Base-by-base conservation (phyloP, 2,329 filamentous ascomycete genomes). In the Atkinsonella hypoxylon region DNA sequence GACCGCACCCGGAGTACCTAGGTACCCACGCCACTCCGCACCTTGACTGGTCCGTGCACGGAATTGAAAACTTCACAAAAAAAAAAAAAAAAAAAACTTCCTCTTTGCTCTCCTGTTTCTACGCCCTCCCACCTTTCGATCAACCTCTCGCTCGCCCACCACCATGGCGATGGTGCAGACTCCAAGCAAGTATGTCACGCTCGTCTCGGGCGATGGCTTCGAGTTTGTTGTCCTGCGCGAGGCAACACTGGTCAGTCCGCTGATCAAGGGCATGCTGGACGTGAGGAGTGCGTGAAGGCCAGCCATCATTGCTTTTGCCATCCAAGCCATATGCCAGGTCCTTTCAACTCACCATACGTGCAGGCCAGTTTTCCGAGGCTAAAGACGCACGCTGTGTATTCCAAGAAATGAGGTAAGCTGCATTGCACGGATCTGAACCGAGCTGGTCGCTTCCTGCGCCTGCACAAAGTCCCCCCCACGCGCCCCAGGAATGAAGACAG, bases 151-250 rank as follows among this genome's bases (percentile, higher is more conserved):
- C 48, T 32, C 22, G 48, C 42, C 22, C 15, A 38, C 22, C 13
- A 30, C 30, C 51, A 51, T 52, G 51, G 50, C 50, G 39, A 56
- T 46, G 49, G 62, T 63, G 61, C 59, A 59, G 48, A 42, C 54
- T 11, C 56, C 56, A 34, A 79, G 77, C 67, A 82, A 87, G 61
- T 90, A 89, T 66, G 78, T 90, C 56, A 90, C 87, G 5, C 78
- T 91, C 48, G 75, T 89, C 41, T 89, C 85, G 0, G 77, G 74
- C 57, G 87, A 91, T 66, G 84, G 79, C 59, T 89, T 81, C 64
- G 85, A 89, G 70, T 90, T 87, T 63, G 79, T 87, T 55, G 75
- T 90, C 48, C 72, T 85, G 50, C 81, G 85, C 49, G 83, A 86
- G 47, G 82, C 85, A 2, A 81, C 85, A 53, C 73, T 79, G 60